These are phyloP conservation scores for Cytospora schulzeri DNA, from an alignment of 2,329 filamentous ascomycete species.

Conservation along the genomic window DNA sequence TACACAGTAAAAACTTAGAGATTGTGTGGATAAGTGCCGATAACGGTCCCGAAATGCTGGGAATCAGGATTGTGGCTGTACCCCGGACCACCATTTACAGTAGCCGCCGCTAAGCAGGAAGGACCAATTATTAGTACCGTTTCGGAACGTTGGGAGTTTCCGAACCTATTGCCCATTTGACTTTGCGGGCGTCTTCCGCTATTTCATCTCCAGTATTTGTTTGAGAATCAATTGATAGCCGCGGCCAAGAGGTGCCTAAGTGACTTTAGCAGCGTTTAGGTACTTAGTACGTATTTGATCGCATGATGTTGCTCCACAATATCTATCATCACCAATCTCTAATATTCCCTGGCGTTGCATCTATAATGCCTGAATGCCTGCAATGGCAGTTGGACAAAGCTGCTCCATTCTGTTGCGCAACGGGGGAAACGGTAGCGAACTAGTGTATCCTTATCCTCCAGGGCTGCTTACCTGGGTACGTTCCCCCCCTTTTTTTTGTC, in stretches of 20 bases:
- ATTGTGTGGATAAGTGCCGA: background rate
- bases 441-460: too few species aligned
- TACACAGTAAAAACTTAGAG: background rate
- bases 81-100: background rate
- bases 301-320: background rate
- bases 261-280: too few species aligned
- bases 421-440: too few species aligned
- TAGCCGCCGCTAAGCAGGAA: background rate
- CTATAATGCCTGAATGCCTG: background rate
- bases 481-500: too few species aligned
- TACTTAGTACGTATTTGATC: background rate
- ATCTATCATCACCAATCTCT: background rate
- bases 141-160: background rate
- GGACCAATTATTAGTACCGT: background rate
- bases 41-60: background rate
- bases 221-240: too few species aligned
- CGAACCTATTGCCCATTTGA: background rate
- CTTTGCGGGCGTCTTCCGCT: background rate
- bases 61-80: background rate
- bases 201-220: background rate
- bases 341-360: background rate
- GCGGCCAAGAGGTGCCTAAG: too few species aligned
- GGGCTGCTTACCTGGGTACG: too few species aligned
- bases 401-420: too few species aligned
- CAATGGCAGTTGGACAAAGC: background rate